A percentile compares a stretch with the other conserved stretches of the same genome.
These are phyloP conservation scores for Dioscorea alata DNA, from an alignment of 106 monocot genomes.

Conservation along the genomic window DNA sequence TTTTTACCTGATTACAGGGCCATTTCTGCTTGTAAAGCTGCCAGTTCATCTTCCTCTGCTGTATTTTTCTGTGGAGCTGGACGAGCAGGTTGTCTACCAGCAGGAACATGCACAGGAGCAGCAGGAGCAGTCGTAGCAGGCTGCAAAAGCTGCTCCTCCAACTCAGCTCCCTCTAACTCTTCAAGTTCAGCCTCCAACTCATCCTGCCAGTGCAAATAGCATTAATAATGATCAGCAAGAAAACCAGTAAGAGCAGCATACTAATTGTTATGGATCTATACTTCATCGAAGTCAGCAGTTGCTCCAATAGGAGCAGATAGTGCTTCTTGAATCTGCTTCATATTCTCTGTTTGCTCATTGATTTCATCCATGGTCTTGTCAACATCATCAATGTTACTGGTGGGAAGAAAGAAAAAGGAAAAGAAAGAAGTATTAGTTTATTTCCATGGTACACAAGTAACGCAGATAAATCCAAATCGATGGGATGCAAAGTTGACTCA, in stretches of 20 bases:
- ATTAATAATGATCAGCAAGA: not conserved
- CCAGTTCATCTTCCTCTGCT: conserved; percentile 93
- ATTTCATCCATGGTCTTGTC: conserved; percentile 79
- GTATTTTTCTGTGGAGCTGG: conserved; percentile 54
- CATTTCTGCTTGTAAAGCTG: conserved; percentile 90
- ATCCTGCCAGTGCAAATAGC: conserved; percentile 43
- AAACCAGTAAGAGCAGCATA: not conserved
- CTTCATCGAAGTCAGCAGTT: conserved; percentile 72
- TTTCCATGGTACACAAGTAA: no score
- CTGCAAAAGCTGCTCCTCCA: conserved; percentile 84
- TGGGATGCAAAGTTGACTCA: no score
- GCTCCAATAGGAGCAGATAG: conserved; percentile 50
- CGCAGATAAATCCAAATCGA: no score
- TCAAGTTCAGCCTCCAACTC: conserved; percentile 98
- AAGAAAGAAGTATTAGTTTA: no score
- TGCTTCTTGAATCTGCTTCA: conserved; percentile 69
- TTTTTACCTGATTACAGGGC: conserved; percentile 46
- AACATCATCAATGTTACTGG: conserved; percentile 68
- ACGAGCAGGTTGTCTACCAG: conserved; percentile 33
- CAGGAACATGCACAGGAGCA: conserved; percentile 42
- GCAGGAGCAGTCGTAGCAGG: conserved; percentile 69
- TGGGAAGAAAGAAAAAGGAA: not conserved
- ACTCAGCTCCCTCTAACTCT: conserved; percentile 87
- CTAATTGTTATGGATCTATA: not conserved
- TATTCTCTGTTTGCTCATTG: conserved; percentile 67